Base-by-base conservation (phyloP, 805 yeast genomes). In the Schwanniomyces polymorphus region DNA sequence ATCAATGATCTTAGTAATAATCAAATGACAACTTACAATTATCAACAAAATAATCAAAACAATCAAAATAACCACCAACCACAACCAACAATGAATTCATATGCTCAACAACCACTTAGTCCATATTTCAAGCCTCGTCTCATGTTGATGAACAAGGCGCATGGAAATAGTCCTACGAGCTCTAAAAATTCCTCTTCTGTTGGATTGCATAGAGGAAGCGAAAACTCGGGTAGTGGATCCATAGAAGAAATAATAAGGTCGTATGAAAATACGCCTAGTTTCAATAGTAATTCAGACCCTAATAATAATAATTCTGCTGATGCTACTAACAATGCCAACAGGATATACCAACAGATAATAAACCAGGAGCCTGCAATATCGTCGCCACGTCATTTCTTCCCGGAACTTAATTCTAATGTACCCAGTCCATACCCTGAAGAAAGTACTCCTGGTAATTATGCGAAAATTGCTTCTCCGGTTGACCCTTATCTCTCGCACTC, bases 71-170 rank as follows among this genome's bases (percentile, higher is more conserved):
- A 49, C 29, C 44, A 41, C 25, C 45, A 28, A 18, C 44, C 41
- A 45, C 42, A 39, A 18, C 37, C 43, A 44, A 23, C 37, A 27
- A 26, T 14, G 11, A 44, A 44, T 26, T 34, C 44, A 10, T 44
- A 44, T 26, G 27, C 33, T 8, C 17, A 42, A 9, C 54, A 47
- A 17, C 47, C 53, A 8, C 51, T 46, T 14, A 57, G 52, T 35
- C 65, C 68, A 7, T 52, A 52, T 47, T 57, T 50, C 42, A 68
- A 60, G 41, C 75, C 75, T 16, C 54, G 74, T 25, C 57, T 72
- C 38, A 72, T 72, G 77, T 63, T 72, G 46, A 70, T 70, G 59
- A 61, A 72, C 47, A 70, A 68, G 51, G 76, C 69, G 0, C 65
- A 67, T 50, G 50, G 52, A 39, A 45, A 50, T 23, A 54, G 55